Conservation (phyloP, 1,284 basidiomycete genomes). For the Naganishia cerealis region DNA sequence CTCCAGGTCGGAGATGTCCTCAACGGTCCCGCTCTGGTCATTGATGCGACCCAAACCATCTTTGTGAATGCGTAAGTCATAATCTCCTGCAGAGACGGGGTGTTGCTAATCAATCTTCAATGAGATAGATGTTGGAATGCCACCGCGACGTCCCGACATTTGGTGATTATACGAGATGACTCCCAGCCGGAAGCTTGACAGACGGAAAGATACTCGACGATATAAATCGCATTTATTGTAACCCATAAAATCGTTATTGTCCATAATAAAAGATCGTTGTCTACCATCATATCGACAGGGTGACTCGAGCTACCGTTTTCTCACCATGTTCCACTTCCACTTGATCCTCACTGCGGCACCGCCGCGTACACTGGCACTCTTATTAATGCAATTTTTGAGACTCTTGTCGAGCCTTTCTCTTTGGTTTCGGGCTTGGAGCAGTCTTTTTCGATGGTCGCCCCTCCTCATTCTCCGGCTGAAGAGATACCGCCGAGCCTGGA, state of each 20-base stretch:
- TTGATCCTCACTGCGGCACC: not conserved
- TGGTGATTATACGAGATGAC: constrained; percentile 31
- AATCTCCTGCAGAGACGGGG: not conserved
- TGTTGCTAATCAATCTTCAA: not conserved
- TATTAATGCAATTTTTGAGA: not conserved
- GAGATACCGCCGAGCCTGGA: not conserved
- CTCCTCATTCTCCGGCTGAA: constrained; percentile 5
- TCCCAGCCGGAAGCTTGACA: not conserved
- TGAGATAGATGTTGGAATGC: constrained; percentile 35
- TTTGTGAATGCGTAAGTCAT: constrained; percentile 57
- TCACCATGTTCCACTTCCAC: no score
- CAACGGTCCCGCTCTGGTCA: constrained; percentile 72
- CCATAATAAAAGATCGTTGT: no score
- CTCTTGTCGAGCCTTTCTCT: constrained; percentile 12
- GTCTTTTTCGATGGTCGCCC: constrained; percentile 25
- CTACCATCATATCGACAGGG: no score
- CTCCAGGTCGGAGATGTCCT: constrained; percentile 70
- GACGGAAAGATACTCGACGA: no score
- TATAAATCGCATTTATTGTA: no score
- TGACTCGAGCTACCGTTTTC: no score
- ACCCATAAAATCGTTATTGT: no score
- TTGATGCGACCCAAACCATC: constrained; percentile 90
- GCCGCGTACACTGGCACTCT: not conserved
- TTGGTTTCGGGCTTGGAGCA: constrained; percentile 18
- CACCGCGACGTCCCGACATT: constrained; percentile 34